Evolutionary conservation across 2,329 filamentous ascomycete genomes (phyloP).

Genomic region (Graphium sp.): DNA sequence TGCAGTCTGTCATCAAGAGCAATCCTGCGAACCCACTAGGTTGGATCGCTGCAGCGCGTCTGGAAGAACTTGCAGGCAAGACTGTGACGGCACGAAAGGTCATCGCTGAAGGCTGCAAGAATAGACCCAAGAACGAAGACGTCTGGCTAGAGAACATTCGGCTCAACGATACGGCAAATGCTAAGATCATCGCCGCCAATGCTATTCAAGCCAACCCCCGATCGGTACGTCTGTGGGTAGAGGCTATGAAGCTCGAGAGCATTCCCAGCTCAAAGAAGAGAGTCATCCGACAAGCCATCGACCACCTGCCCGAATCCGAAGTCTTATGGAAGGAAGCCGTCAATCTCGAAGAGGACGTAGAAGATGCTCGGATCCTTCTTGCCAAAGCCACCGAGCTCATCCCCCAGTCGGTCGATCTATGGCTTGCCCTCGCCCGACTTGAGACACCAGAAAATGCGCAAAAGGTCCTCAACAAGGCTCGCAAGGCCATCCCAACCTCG

Average conservation of each 20-base stretch:
- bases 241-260: constrained; percentile 83
- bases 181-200: constrained; percentile 85
- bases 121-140: constrained; percentile 88
- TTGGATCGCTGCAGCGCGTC: constrained; percentile 84
- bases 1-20: constrained; percentile 96
- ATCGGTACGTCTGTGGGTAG: constrained; percentile 82
- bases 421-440: constrained; percentile 81
- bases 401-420: constrained; percentile 81
- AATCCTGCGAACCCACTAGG: constrained; percentile 90
- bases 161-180: constrained; percentile 80
- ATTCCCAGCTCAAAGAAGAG: constrained; percentile 76
- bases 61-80: constrained; percentile 88
- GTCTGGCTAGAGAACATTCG: constrained; percentile 94
- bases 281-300: constrained; percentile 78
- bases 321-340: constrained; percentile 97
- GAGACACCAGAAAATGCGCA: constrained; percentile 86
- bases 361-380: constrained; percentile 73
- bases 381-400: constrained; percentile 95
- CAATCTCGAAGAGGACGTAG: constrained; percentile 80
- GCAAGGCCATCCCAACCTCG: constrained; percentile 83
- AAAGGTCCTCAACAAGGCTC: constrained; percentile 85
- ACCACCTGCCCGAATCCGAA: constrained; percentile 87
- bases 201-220: constrained; percentile 84
- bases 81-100: constrained; percentile 76
- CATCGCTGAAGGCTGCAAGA: constrained; percentile 74